A percentile compares a stretch with the other conserved stretches of the same genome.
Conservation (phyloP, 768 basidiomycete genomes). For the Phylloporus arenicola region DNA sequence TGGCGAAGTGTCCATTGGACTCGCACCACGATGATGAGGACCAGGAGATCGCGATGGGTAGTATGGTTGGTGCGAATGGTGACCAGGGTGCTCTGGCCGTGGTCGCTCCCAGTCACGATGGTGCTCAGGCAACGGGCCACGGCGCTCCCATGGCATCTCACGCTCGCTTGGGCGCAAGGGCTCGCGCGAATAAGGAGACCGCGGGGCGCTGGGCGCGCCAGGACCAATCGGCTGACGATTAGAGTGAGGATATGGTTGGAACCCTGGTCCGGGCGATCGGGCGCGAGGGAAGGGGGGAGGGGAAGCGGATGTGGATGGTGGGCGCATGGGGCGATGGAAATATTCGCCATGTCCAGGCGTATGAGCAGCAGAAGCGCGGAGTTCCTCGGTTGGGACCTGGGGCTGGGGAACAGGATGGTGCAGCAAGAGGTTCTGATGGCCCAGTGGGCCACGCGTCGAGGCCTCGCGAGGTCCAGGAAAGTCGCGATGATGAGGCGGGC, state of each 20-base stretch:
- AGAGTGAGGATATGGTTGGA: conserved; percentile 44
- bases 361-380: conserved; percentile 37
- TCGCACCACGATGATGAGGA: conserved; percentile 37
- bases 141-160: conserved; percentile 59
- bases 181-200: conserved; percentile 58
- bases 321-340: conserved; percentile 47
- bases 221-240: conserved; percentile 47
- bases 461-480: conserved; percentile 46
- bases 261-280: conserved; percentile 47
- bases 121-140: conserved; percentile 39
- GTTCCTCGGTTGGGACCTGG: conserved; percentile 47
- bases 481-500: conserved; percentile 51
- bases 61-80: conserved; percentile 28
- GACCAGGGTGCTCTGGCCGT: conserved; percentile 33
- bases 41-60: conserved; percentile 34
- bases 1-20: conserved; percentile 60
- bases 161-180: conserved; percentile 41
- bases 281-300: conserved; percentile 49
- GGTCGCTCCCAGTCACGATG: conserved; percentile 53
- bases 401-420: conserved; percentile 68
- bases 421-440: conserved; percentile 52
- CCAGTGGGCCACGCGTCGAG: conserved; percentile 46
- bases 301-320: conserved; percentile 55
- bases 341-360: conserved; percentile 47
- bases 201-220: conserved; percentile 49